Evolutionary conservation across 2,329 filamentous ascomycete genomes (phyloP).

Genomic region (Shiraia bambusicola): DNA sequence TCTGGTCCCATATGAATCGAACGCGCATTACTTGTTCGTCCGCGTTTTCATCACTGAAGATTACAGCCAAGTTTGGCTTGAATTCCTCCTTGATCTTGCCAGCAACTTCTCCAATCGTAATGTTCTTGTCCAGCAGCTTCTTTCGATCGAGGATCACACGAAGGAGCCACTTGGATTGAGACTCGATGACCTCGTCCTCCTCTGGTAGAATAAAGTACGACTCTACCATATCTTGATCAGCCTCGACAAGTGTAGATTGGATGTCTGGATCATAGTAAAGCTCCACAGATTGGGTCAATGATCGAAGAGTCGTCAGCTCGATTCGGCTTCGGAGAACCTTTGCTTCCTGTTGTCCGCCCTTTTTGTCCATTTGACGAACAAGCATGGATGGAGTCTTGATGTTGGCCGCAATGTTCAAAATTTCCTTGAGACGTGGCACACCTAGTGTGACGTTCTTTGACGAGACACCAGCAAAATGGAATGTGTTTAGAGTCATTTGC

Average conservation of each 20-base stretch:
- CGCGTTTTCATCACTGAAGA: constrained; percentile 98
- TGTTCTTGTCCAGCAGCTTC: constrained; percentile 91
- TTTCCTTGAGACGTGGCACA: constrained; percentile 98
- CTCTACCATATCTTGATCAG: constrained; percentile 91
- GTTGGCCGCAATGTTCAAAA: constrained; percentile 94
- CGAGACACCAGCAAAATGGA: constrained; percentile 99
- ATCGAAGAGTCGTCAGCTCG: constrained; percentile 91
- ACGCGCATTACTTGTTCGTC: constrained; percentile 94
- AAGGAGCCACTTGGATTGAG: constrained; percentile 90
- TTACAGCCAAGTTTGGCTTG: constrained; percentile 71
- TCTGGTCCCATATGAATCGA: constrained; percentile 66
- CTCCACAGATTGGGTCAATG: constrained; percentile 87
- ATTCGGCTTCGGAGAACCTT: constrained; percentile 86
- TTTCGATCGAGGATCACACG: constrained; percentile 91
- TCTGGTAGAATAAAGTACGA: constrained; percentile 95
- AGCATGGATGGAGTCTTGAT: constrained; percentile 99
- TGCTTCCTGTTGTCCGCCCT: constrained; percentile 72
- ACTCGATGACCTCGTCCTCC: constrained; percentile 60
- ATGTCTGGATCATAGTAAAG: constrained; percentile 97
- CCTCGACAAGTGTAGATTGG: constrained; percentile 78
- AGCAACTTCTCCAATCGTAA: constrained; percentile 90
- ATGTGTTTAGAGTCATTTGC: constrained; percentile 99
- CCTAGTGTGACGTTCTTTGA: constrained; percentile 99
- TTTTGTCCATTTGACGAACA: constrained; percentile 70
- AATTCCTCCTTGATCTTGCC: constrained; percentile 87